Conservation (phyloP, 1,284 basidiomycete species). For the Rhodotorula sp. region DNA sequence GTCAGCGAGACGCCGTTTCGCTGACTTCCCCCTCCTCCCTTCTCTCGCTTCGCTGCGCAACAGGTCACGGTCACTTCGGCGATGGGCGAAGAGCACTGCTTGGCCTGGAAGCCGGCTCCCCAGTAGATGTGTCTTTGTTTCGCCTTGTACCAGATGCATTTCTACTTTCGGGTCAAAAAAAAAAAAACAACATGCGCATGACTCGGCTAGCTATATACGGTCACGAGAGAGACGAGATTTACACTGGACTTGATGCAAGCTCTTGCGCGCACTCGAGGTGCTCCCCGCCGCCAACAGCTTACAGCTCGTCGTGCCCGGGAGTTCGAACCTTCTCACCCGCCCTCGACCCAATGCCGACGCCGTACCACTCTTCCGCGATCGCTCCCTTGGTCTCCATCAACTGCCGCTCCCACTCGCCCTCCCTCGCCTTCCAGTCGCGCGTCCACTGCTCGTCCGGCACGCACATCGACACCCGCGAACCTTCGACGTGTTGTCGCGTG, state of each 20-base stretch:
- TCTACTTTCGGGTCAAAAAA: too few relatives aligned
- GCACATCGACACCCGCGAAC: slow-evolving; percentile 20
- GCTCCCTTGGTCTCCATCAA: slow-evolving; percentile 19
- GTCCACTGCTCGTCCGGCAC: slow-evolving; percentile 12
- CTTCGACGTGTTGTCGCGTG: neutral
- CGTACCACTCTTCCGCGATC: neutral
- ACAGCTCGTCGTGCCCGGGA: slow-evolving; percentile 27
- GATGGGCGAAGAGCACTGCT: slow-evolving; percentile 19
- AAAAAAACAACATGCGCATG: neutral
- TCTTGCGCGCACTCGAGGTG: neutral
- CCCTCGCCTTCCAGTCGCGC: slow-evolving; percentile 10
- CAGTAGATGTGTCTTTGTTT: neutral
- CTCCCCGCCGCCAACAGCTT: neutral
- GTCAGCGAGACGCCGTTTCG: too few relatives aligned
- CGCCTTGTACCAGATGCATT: too few relatives aligned
- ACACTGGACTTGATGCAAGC: neutral
- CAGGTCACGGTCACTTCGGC: slow-evolving; percentile 1
- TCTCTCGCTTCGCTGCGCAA: neutral
- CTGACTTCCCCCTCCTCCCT: too few relatives aligned
- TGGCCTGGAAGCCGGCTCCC: slow-evolving; percentile 17
- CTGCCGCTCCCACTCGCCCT: slow-evolving; percentile 26
- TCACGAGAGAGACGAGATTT: too few relatives aligned
- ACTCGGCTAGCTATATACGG: neutral
- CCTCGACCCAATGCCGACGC: neutral
- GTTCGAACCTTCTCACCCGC: neutral